A percentile compares a stretch with the other conserved stretches of the same genome.
Evolutionary conservation across 176 grass and related monocot species (phyloP).

Genomic region (Otatea glauca): DNA sequence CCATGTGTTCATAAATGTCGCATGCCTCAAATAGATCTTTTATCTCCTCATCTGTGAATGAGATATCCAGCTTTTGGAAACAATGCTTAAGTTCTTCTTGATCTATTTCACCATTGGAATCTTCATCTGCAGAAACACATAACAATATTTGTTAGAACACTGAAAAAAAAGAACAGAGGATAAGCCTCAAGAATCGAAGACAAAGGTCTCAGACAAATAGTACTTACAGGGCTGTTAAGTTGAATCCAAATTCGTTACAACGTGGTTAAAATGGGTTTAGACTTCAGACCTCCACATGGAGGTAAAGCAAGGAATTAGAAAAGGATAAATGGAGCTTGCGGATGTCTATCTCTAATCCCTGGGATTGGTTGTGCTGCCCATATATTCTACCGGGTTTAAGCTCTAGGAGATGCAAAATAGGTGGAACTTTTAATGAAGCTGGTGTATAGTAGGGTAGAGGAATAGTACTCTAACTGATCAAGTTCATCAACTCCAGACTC

Average conservation of each 20-base stretch:
- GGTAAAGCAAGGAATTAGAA: neutral
- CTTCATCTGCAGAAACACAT: slow-evolving; percentile 69
- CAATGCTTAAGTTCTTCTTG: slow-evolving; percentile 79
- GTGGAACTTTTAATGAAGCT: neutral
- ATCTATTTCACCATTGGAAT: slow-evolving; percentile 98
- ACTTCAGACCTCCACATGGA: neutral
- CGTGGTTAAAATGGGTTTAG: neutral
- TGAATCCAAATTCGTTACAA: neutral
- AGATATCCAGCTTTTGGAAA: slow-evolving; percentile 85
- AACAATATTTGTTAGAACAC: neutral
- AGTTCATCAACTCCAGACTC: slow-evolving; percentile 5
- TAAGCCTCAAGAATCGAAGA: neutral
- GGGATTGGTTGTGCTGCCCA: neutral
- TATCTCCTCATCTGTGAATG: slow-evolving; percentile 76
- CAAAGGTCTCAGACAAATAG: neutral
- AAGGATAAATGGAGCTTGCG: neutral
- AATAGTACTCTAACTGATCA: neutral
- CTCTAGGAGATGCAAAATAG: neutral
- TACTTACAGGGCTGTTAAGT: neutral
- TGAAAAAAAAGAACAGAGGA: neutral
- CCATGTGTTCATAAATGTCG: slow-evolving; percentile 86
- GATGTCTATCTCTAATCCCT: neutral
- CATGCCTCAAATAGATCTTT: slow-evolving; percentile 85
- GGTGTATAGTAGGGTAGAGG: neutral
- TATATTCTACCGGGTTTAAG: neutral